These are phyloP conservation scores for Xylaria intraflava DNA, from an alignment of 495 filamentous ascomycete species.

Conservation along the genomic window DNA sequence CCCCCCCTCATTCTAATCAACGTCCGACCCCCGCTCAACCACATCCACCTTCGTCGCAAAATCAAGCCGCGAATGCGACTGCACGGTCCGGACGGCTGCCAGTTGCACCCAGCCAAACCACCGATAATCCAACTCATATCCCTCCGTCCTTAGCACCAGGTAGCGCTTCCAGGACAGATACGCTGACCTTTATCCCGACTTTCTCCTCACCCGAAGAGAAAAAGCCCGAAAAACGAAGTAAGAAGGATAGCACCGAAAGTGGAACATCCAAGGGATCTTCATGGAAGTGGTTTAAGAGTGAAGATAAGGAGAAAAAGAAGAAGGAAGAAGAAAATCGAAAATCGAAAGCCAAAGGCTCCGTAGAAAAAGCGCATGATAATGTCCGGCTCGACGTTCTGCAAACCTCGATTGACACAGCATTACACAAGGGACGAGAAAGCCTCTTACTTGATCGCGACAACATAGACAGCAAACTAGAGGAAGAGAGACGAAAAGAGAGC, in stretches of 20 bases:
- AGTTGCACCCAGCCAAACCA: conserved; percentile 29
- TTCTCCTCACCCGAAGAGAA: conserved; percentile 49
- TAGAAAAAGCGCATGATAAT: conserved; percentile 61
- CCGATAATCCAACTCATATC: conserved; percentile 56
- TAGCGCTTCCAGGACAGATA: conserved; percentile 60
- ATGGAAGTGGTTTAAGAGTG: conserved; percentile 45
- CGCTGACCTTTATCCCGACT: conserved; percentile 78
- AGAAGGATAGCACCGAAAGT: conserved; percentile 50
- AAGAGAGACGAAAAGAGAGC: conserved; percentile 79
- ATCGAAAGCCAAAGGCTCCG: conserved; percentile 45
- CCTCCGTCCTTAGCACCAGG: conserved; percentile 67
- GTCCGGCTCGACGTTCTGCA: conserved; percentile 77
- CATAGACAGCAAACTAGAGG: conserved; percentile 64
- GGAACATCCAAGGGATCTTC: conserved; percentile 30
- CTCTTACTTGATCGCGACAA: conserved; percentile 70
- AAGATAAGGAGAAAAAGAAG: conserved; percentile 55
- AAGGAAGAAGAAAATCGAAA: conserved; percentile 50
- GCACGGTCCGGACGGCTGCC: conserved; percentile 14
- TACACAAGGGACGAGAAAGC: conserved; percentile 70
- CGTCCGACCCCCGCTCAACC: conserved; percentile 35
- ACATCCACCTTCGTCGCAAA: conserved; percentile 17
- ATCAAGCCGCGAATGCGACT: conserved; percentile 10
- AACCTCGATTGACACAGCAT: conserved; percentile 61
- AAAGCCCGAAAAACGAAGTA: conserved; percentile 64
- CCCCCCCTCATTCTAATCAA: conserved; percentile 44